Evolutionary conservation across 768 basidiomycete genomes (phyloP), one percentile per base, ranked within the genome.

Genomic region (Boletus tylopilopsis): DNA sequence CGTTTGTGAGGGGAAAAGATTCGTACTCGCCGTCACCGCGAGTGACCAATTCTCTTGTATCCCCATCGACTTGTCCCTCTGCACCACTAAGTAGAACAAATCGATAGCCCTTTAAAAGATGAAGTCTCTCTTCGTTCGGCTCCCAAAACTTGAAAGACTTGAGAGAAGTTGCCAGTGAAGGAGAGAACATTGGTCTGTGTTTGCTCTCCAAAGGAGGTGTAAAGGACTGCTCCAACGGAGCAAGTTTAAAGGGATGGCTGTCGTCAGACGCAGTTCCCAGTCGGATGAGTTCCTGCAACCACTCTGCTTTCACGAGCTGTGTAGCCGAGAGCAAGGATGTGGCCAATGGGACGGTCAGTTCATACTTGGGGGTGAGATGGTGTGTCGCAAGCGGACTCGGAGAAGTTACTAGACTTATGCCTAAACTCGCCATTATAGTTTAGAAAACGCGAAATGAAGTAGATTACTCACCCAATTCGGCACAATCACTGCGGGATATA

Each of bases 1-100:
- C 84, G 1, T 62, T 64, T 32, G 71, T 69, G 7, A 83, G 71
- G 40, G 81, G 76, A 50, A 87, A 83, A 30, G 70, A 74, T 56
- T 89, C 86, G 41, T 81, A 75, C n/a, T 76, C 72, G 0, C 79
- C 87, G 15, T 76, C 78, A 0, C 80, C 86, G 29, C 78, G 68
- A 42, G 69, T 68, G 42, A 88, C 71, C 36, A 87, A 61, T 15
- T 81, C 81, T 47, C 74, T 72, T 21, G 81, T 65, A 21, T 79
- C 78, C 6, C 10, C 64, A 18, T 77, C 76, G 0, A 73, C 60
- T 32, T 79, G 74, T n/a, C 76, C 70, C 0, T 71, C 71, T 41
- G 74, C 78, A 55, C 85, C 84, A 2, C 77, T 76, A 6, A 83
- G 68, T 45, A 82, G 80, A 7, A 89, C 59, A 58, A 89, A 87